A percentile compares a stretch with the other conserved stretches of the same genome.
Evolutionary conservation across 2,329 filamentous ascomycete genomes (phyloP).

Genomic region (Aspergillus uvarum): DNA sequence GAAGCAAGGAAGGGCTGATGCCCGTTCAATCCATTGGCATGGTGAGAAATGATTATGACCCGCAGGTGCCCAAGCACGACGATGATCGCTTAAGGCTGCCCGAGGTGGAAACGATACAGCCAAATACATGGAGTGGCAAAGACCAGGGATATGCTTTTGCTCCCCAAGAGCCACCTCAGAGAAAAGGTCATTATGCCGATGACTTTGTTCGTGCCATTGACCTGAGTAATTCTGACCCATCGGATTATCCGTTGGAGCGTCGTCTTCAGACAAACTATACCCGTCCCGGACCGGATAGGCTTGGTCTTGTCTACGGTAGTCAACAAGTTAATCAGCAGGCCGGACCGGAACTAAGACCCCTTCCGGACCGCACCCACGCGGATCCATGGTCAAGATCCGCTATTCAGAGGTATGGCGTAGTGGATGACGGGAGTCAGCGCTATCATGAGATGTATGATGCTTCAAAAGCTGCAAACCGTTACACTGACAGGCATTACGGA

Average conservation of each 20-base stretch:
- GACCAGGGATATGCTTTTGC: slow-evolving; percentile 19
- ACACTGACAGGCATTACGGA: slow-evolving; percentile 17
- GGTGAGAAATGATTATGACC: slow-evolving; percentile 19
- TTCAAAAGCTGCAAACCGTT: slow-evolving; percentile 11
- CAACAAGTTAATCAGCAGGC: slow-evolving; percentile 13
- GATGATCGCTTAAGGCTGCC: slow-evolving; percentile 10
- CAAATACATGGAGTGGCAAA: slow-evolving; percentile 16
- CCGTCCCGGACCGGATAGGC: slow-evolving; percentile 13
- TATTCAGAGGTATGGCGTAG: slow-evolving; percentile 19
- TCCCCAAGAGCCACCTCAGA: slow-evolving; percentile 19
- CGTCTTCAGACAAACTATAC: slow-evolving; percentile 17
- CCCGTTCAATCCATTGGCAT: slow-evolving; percentile 16
- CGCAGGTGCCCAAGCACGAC: slow-evolving; percentile 21
- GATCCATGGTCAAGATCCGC: slow-evolving; percentile 13
- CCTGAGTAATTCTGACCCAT: slow-evolving; percentile 23
- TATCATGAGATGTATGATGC: slow-evolving; percentile 9
- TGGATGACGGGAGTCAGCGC: slow-evolving; percentile 5
- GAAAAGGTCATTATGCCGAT: slow-evolving; percentile 36
- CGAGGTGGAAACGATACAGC: slow-evolving; percentile 15
- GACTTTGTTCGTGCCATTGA: slow-evolving; percentile 39
- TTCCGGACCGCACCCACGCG: slow-evolving; percentile 11
- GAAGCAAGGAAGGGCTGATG: slow-evolving; percentile 19
- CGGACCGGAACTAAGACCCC: slow-evolving; percentile 13
- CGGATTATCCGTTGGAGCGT: slow-evolving; percentile 22
- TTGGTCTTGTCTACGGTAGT: slow-evolving; percentile 13